A percentile compares a stretch with the other conserved stretches of the same genome.
Evolutionary conservation across 331 rosid genomes (phyloP).

Genomic region (Rhamnella rubrinervis): DNA sequence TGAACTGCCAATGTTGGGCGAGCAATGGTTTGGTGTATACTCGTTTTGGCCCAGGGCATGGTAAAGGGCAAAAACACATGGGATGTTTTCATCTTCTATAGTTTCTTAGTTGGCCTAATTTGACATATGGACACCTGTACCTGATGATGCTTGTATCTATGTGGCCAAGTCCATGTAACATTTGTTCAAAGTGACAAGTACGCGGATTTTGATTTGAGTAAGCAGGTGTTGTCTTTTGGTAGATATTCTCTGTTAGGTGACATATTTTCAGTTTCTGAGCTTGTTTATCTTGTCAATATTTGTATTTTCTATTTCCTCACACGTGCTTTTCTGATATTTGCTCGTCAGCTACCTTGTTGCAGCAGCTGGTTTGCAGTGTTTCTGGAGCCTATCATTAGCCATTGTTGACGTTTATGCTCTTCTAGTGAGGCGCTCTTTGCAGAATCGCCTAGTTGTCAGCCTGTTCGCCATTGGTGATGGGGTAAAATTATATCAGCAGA

Average conservation of each 20-base stretch:
- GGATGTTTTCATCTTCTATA: neutral
- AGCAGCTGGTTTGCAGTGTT: constrained; percentile 68
- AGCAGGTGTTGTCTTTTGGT: neutral
- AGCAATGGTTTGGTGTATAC: neutral
- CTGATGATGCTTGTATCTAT: neutral
- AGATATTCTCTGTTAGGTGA: neutral
- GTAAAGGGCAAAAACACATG: neutral
- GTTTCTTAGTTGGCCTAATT: neutral
- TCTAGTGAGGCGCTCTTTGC: constrained; percentile 70
- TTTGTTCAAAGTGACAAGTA: neutral
- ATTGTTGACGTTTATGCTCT: constrained; percentile 75
- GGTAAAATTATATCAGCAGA: constrained; percentile 49
- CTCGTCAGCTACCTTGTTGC: constrained; percentile 76
- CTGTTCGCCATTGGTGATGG: constrained; percentile 88
- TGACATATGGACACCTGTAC: neutral
- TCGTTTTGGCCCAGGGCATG: neutral
- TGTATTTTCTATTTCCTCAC: neutral
- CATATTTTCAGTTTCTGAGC: neutral
- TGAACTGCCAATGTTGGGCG: neutral
- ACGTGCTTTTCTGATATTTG: constrained; percentile 21
- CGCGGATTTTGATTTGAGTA: constrained; percentile 3
- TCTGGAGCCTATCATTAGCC: constrained; percentile 79
- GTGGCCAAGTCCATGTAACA: neutral
- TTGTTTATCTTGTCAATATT: neutral
- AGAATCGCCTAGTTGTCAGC: constrained; percentile 52